Evolutionary conservation across 305 asterid genomes (phyloP).

Genomic region (Fraxinus xanthoxyloides): DNA sequence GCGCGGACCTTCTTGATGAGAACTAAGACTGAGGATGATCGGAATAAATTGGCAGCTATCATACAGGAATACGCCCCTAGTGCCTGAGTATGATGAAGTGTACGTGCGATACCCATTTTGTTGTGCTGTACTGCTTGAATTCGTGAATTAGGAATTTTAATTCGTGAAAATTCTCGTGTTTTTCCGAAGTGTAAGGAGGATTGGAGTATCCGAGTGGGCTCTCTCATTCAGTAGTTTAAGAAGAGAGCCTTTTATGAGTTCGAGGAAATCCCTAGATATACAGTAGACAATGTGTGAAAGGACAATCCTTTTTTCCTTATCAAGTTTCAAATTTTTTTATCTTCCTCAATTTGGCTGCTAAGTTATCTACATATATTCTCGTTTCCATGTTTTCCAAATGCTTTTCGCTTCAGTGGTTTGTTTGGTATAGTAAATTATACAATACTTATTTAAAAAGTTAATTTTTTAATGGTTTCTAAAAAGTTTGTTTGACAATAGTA

Average conservation of each 20-base stretch:
- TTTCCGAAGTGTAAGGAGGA: neutral
- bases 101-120: slow-evolving; percentile 15
- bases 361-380: neutral
- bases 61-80: slow-evolving; percentile 82
- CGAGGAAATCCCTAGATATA: slow-evolving; percentile 23
- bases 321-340: neutral
- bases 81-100: slow-evolving; percentile 31
- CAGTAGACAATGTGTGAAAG: neutral
- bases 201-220: neutral
- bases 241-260: neutral
- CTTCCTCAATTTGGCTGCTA: neutral
- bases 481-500: neutral
- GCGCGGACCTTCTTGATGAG: slow-evolving; percentile 84
- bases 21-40: slow-evolving; percentile 64
- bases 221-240: neutral
- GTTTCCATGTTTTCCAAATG: neutral
- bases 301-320: neutral
- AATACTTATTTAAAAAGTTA: neutral
- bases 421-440: neutral
- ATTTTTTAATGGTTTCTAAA: neutral
- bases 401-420: neutral
- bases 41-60: slow-evolving; percentile 72
- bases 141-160: neutral
- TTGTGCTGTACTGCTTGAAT: slow-evolving; percentile 39
- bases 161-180: neutral